Evolutionary conservation across 768 basidiomycete genomes (phyloP), one percentile per base, ranked within the genome.

Genomic region (Suillus occidentalis): DNA sequence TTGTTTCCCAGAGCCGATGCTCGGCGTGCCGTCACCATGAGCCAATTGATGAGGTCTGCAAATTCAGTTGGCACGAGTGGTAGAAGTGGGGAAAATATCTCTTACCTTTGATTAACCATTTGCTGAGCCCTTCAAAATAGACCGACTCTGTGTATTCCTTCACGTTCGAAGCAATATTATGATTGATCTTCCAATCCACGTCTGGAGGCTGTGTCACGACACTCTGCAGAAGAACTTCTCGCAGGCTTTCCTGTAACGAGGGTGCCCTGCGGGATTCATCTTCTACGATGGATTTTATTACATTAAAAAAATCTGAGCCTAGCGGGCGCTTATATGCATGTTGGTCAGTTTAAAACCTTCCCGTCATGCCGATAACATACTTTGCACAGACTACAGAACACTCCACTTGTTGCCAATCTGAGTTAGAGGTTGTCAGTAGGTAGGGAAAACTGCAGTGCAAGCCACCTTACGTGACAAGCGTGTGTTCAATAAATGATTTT

Each of bases 301-400:
- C 82, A 10, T 72, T 62, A 70, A 90, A 89, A 67, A 89, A 83
- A 3, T 83, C 79, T 13, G 72, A 71, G 57, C 80, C 71, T 0
- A 85, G 75, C 18, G 70, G 78, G 13, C 85, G 83, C 87, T 88
- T 68, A 42, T 37, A 40, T 18, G 34, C 12, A 4, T n/a, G 64
- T 14, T 60, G 67, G 53, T 59, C 28, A 59, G 58, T 59, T 28
- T 20, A 25, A 42, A 18, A n/a, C 25, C 12, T 12, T 39, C 25
- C 40, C 10, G 42, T 25, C 28, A 20, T 42, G 50, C 50, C 12
- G 50, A 36, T 20, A 60, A 43, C 77, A 49, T 65, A 86, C 90
- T 80, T 85, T 89, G 71, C 88, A 82, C 7, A 92, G 67, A 65
- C 80, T 79, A 60, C 81, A 76, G 60, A 89, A 81, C 43, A 91